These are phyloP conservation scores for Fistulinella cinereoalba DNA, from an alignment of 1,284 basidiomycete species.

Conservation along the genomic window DNA sequence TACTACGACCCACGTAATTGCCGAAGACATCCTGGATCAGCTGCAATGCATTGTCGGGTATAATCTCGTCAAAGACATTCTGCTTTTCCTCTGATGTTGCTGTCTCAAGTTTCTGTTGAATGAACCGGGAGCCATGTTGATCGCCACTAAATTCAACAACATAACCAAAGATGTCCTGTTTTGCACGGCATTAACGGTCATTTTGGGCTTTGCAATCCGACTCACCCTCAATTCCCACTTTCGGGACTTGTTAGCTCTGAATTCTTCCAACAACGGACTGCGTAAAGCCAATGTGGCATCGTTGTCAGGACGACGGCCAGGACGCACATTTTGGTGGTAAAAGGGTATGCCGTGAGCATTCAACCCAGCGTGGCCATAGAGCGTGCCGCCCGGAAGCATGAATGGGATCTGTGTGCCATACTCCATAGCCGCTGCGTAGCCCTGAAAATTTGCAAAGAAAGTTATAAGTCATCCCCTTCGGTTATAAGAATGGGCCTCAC, in stretches of 20 bases:
- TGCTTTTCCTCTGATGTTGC: slow-evolving; percentile 78
- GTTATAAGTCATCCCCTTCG: slow-evolving; percentile 40
- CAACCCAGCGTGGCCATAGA: slow-evolving; percentile 40
- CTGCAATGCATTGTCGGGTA: slow-evolving; percentile 71
- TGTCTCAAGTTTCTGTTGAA: slow-evolving; percentile 81
- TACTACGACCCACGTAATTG: slow-evolving; percentile 71
- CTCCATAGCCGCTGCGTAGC: slow-evolving; percentile 43
- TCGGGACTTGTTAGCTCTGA: slow-evolving; percentile 74
- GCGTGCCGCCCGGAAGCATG: slow-evolving; percentile 42
- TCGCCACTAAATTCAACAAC: slow-evolving; percentile 93
- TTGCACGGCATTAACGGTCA: slow-evolving; percentile 8
- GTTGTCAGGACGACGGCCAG: slow-evolving; percentile 41
- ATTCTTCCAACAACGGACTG: slow-evolving; percentile 80
- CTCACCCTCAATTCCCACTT: slow-evolving; percentile 80
- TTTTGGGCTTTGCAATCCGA: slow-evolving; percentile 6
- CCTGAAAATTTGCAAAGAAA: slow-evolving; percentile 43
- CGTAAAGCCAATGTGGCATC: slow-evolving; percentile 44
- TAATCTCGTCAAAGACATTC: slow-evolving; percentile 87
- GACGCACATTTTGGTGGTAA: slow-evolving; percentile 42
- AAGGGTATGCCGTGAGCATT: slow-evolving; percentile 35
- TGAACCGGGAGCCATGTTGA: slow-evolving; percentile 90
- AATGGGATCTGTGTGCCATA: slow-evolving; percentile 49
- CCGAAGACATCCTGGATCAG: slow-evolving; percentile 96
- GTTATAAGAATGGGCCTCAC: slow-evolving; percentile 38
- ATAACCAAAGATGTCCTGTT: slow-evolving; percentile 81